Evolutionary conservation across 345 rosid species (phyloP).

Genomic region (Gossypium mustelinum): DNA sequence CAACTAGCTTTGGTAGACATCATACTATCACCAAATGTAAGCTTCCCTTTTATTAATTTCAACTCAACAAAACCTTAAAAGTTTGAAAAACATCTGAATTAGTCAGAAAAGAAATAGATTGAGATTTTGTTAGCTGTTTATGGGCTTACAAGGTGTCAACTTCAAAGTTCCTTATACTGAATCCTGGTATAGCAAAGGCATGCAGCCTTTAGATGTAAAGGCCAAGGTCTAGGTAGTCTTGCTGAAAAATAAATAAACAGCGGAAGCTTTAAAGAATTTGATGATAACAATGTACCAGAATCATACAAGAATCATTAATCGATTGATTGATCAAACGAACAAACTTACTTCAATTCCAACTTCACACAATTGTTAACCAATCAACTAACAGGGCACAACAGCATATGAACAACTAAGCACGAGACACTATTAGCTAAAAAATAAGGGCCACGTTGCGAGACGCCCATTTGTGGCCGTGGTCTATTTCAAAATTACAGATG

Average conservation of each 20-base stretch:
- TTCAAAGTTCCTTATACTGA: not conserved
- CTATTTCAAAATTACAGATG: constrained; percentile 6
- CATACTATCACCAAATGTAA: constrained; percentile 59
- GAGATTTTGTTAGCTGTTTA: not conserved
- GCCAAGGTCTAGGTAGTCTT: too few relatives aligned
- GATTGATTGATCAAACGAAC: not conserved
- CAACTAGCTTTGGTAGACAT: constrained; percentile 70
- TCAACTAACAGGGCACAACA: not conserved
- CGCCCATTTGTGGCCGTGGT: not conserved
- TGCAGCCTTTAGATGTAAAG: too few relatives aligned
- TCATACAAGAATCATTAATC: not conserved
- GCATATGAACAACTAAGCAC: not conserved
- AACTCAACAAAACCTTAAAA: not conserved
- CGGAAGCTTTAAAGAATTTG: not conserved
- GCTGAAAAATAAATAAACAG: too few relatives aligned
- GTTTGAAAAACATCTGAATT: not conserved
- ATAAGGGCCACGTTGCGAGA: not conserved
- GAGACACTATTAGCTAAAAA: not conserved
- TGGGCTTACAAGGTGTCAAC: not conserved
- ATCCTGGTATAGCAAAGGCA: not conserved
- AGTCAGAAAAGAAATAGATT: not conserved
- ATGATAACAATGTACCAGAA: not conserved
- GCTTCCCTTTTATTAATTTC: constrained; percentile 43
- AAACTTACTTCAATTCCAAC: not conserved
- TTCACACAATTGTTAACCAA: not conserved